These are phyloP conservation scores for Aureobasidium sp. DNA, from an alignment of 2,329 filamentous ascomycete species.

Conservation along the genomic window DNA sequence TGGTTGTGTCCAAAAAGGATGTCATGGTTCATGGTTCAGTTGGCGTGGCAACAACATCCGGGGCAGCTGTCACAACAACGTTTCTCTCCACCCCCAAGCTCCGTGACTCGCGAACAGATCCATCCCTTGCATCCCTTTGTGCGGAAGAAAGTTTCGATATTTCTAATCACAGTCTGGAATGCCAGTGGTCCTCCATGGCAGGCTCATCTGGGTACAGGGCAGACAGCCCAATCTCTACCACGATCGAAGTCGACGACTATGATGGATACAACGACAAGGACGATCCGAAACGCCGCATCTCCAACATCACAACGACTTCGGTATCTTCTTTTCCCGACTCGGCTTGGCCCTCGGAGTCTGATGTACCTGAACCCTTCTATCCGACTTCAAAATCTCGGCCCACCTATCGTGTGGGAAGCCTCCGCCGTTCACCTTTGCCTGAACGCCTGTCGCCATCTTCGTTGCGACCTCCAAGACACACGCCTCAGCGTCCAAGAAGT, in stretches of 20 bases:
- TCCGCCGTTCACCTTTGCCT: slow-evolving; percentile 40
- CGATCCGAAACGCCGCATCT: slow-evolving; percentile 20
- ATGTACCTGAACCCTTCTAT: slow-evolving; percentile 36
- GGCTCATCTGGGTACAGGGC: background rate
- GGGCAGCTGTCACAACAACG: background rate
- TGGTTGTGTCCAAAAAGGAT: background rate
- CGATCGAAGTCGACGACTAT: background rate
- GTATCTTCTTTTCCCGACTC: slow-evolving; percentile 30
- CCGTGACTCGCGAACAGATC: background rate
- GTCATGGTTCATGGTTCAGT: background rate
- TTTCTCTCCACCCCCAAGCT: slow-evolving; percentile 8
- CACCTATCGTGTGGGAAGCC: slow-evolving; percentile 22
- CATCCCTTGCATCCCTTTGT: background rate
- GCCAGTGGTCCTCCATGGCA: background rate
- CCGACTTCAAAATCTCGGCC: slow-evolving; percentile 41
- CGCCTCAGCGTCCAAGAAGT: background rate
- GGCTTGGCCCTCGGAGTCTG: slow-evolving; percentile 22
- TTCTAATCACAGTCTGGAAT: background rate
- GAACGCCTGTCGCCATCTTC: slow-evolving; percentile 15
- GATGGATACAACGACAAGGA: background rate
- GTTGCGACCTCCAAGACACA: slow-evolving; percentile 29
- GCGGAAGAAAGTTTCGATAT: background rate
- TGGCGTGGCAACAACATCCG: background rate
- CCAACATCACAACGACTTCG: slow-evolving; percentile 24
- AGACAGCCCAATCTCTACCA: background rate